Conservation (phyloP, 1,284 basidiomycete species). For the Agroathelia rolfsii region DNA sequence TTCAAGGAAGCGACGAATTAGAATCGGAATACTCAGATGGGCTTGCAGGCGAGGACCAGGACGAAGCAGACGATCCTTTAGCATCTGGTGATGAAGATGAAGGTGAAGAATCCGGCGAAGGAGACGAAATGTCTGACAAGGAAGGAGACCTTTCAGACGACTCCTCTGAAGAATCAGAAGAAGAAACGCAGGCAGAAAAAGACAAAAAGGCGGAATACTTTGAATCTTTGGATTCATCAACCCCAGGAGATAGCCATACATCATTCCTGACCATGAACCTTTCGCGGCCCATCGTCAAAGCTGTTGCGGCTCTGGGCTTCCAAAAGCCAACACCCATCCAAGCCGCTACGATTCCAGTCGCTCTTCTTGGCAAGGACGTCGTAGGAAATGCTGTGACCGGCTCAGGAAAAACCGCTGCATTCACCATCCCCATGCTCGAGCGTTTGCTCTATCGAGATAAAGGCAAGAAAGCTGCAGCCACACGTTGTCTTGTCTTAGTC, state of each 20-base stretch:
- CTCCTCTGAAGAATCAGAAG: slow-evolving; percentile 40
- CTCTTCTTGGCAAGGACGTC: slow-evolving; percentile 88
- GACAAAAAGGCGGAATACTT: slow-evolving; percentile 84
- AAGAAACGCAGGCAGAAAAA: slow-evolving; percentile 63
- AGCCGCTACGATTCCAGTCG: slow-evolving; percentile 85
- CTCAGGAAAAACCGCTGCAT: slow-evolving; percentile 95
- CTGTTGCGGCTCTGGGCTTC: slow-evolving; percentile 76
- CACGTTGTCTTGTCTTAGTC: slow-evolving; percentile 86
- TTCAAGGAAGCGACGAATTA: slow-evolving; percentile 20
- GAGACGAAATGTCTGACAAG: slow-evolving; percentile 30
- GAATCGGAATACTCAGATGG: slow-evolving; percentile 24
- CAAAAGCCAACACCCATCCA: slow-evolving; percentile 91
- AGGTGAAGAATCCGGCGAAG: slow-evolving; percentile 24
- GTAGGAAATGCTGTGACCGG: slow-evolving; percentile 94
- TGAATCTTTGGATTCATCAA: slow-evolving; percentile 50
- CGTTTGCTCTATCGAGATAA: slow-evolving; percentile 84
- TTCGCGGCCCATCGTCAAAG: slow-evolving; percentile 82
- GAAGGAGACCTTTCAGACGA: slow-evolving; percentile 31
- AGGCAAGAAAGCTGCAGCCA: slow-evolving; percentile 78
- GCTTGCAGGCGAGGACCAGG: slow-evolving; percentile 26
- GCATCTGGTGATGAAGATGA: slow-evolving; percentile 22
- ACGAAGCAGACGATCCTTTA: slow-evolving; percentile 27
- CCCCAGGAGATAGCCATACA: slow-evolving; percentile 34
- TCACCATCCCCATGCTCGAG: slow-evolving; percentile 90
- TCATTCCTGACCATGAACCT: slow-evolving; percentile 85